A percentile compares a stretch with the other conserved stretches of the same genome.
phyloP scores from a whole-genome alignment of 2,329 filamentous ascomycete genomes.

The Aspergillus sclerotialis region DNA sequence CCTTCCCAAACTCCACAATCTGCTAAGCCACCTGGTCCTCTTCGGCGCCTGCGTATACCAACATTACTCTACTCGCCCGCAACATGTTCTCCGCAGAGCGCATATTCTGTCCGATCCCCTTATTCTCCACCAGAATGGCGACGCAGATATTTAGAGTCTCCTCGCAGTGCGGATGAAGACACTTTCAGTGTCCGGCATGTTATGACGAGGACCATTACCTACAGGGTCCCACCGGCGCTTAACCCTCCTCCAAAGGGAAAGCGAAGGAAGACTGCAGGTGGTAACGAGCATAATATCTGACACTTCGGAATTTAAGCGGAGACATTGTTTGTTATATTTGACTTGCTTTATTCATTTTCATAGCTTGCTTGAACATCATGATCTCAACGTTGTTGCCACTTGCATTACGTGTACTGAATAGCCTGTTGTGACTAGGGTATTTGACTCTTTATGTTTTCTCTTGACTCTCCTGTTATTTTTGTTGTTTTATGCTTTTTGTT shows the following conservation, averaged over 20 bases:
- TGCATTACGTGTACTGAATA: no score
- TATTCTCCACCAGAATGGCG: slow-evolving; percentile 71
- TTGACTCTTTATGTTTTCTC: not conserved
- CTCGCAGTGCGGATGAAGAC: slow-evolving; percentile 51
- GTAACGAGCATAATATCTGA: not conserved
- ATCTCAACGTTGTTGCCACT: not conserved
- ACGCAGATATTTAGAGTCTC: slow-evolving; percentile 52
- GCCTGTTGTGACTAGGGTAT: not conserved
- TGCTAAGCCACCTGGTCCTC: slow-evolving; percentile 50
- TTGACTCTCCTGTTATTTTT: no score
- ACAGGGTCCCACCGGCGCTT: slow-evolving; percentile 61
- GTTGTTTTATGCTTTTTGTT: no score
- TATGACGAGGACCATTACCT: slow-evolving; percentile 84
- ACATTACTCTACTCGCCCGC: slow-evolving; percentile 62
- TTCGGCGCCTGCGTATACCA: slow-evolving; percentile 64
- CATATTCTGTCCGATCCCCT: slow-evolving; percentile 5
- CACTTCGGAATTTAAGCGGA: not conserved
- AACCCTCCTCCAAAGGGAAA: slow-evolving; percentile 87
- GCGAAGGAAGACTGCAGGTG: slow-evolving; percentile 56
- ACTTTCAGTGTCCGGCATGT: slow-evolving; percentile 71
- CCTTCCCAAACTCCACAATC: slow-evolving; percentile 54
- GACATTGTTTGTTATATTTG: no score
- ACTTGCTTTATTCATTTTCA: not conserved
- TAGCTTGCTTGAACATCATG: not conserved
- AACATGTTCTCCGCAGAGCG: slow-evolving; percentile 58